Percentiles rank a stretch among this genome's conserved stretches.
Conservation (phyloP, 306 rosid genomes). For the Glycine latifolia region DNA sequence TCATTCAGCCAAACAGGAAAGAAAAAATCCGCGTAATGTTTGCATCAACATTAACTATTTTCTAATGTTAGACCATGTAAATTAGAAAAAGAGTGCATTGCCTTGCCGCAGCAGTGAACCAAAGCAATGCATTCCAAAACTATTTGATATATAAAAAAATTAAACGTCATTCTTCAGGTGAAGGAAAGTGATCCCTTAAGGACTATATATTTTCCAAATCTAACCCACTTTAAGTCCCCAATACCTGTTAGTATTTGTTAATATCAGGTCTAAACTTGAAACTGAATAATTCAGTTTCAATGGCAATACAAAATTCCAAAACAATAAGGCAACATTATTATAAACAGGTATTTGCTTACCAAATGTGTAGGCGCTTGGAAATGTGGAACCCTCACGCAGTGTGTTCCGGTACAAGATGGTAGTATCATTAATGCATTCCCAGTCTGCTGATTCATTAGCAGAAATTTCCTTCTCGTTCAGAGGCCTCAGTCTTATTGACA, state of each 20-base stretch:
- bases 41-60: constrained; percentile 7
- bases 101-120: not conserved
- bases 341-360: constrained; percentile 61
- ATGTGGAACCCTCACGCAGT: constrained; percentile 95
- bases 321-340: constrained; percentile 15
- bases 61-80: not conserved
- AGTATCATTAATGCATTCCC: constrained; percentile 98
- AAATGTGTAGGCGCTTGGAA: constrained; percentile 93
- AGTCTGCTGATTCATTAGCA: constrained; percentile 79
- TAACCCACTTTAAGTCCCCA: constrained; percentile 30
- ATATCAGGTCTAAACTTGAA: not conserved
- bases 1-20: constrained; percentile 24
- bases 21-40: constrained; percentile 32
- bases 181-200: constrained; percentile 19
- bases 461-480: constrained; percentile 79
- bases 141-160: constrained; percentile 27
- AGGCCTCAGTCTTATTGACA: constrained; percentile 91
- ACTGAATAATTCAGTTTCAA: constrained; percentile 13
- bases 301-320: constrained; percentile 31
- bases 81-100: constrained; percentile 20
- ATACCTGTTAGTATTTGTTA: not conserved
- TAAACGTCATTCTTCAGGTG: constrained; percentile 11
- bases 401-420: constrained; percentile 90
- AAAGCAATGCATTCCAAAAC: constrained; percentile 18
- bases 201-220: constrained; percentile 2